Base-by-base conservation (phyloP, 169 alveolate species). In the Cryptosporidium sp. region DNA sequence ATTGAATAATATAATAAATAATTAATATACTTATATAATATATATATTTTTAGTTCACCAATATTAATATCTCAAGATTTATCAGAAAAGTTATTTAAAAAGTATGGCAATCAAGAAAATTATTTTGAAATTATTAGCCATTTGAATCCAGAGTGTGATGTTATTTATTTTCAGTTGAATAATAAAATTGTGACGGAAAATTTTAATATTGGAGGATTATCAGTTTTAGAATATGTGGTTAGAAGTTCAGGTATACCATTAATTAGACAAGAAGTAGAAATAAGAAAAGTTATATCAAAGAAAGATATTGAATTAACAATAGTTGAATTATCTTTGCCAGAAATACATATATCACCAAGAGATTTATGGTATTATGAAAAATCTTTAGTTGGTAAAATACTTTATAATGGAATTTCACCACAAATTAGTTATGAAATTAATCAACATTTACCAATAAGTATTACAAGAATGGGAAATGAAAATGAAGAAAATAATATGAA, bases 341-440 rank as follows among this genome's bases (percentile, higher is more conserved):
- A 80, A 44, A 39, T 80, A 6, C 29, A 48, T 14, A 58, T 80
- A 21, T 80, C 87, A 2, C 75, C 72, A 26, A 80, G 87, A 44
- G 87, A 80, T 44, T 80, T 80, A 35, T 80, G 87, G 87, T 80
- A 61, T 42, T 80, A 60, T 61, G 87, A 80, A 37, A 60, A 53
- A 39, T 80, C 87, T 10, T 45, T 80, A 21, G 42, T 80, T 58
- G 87, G 75, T 33, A 80, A 62, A 37, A 80, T 80, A 26, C 35
- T 80, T 18, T 80, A 80, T 61, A 80, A 21, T 61, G 87, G 75
- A 3, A 45, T 65, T 8, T 62, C 75, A 14, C 86, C 86, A 18
- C 56, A 16, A 44, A 65, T 48, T 26, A 23, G 52, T 14, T 26
- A 16, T 39, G 70, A 73, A 29, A 73, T 18, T 39, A 73, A 73